phyloP scores from a whole-genome alignment of 2,329 filamentous ascomycete genomes.

The Tolypocladium paradoxum region DNA sequence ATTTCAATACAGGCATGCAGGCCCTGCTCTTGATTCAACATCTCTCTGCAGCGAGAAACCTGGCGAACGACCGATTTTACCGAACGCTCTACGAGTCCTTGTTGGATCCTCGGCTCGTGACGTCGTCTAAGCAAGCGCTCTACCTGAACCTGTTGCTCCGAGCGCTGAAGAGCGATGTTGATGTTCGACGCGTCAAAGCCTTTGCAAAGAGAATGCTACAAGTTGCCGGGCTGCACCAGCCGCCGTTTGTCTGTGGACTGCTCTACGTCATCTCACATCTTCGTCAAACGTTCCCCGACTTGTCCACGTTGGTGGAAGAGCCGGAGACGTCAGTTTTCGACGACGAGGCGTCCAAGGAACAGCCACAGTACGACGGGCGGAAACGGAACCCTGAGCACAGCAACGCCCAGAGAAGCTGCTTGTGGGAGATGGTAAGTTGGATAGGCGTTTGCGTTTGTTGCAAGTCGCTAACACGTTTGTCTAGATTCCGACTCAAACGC shows the following conservation, averaged over 20 bases:
- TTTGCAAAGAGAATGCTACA: constrained; percentile 93
- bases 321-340: constrained; percentile 60
- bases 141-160: constrained; percentile 89
- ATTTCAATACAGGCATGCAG: constrained; percentile 98
- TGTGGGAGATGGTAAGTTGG: constrained; percentile 73
- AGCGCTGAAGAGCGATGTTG: constrained; percentile 81
- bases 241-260: constrained; percentile 86
- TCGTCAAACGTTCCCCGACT: constrained; percentile 65
- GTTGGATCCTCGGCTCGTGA: constrained; percentile 76
- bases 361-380: constrained; percentile 63
- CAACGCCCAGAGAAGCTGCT: constrained; percentile 83
- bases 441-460: background rate
- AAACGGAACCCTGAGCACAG: constrained; percentile 88
- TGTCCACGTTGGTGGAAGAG: constrained; percentile 68
- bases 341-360: constrained; percentile 44
- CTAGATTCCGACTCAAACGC: constrained; percentile 34
- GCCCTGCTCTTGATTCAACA: constrained; percentile 93
- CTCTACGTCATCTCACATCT: constrained; percentile 81
- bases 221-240: constrained; percentile 76
- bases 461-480: constrained; percentile 3
- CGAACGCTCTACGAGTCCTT: constrained; percentile 91
- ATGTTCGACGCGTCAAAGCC: constrained; percentile 83
- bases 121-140: constrained; percentile 88
- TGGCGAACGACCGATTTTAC: constrained; percentile 86
- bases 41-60: constrained; percentile 67